Conservation (phyloP, 1,284 basidiomycete species). For the Mycena citricolor region DNA sequence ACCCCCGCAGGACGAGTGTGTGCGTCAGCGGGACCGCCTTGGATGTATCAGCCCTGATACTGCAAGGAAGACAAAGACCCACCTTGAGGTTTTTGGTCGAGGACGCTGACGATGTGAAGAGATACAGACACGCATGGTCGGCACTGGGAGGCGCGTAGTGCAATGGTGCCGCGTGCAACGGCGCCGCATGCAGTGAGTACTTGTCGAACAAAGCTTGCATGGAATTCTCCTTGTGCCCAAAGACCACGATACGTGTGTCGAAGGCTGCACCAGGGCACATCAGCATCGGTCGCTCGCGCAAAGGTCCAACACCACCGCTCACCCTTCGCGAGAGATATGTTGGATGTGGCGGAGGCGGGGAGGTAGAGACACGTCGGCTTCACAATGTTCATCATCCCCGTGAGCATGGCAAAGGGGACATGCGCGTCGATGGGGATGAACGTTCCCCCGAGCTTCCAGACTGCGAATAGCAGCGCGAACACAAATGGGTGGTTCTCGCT, state of each 20-base stretch:
- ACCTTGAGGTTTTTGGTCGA: constrained; percentile 9
- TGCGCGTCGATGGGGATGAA: constrained; percentile 35
- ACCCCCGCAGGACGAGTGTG: constrained; percentile 27
- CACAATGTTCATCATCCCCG: constrained; percentile 34
- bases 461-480: constrained; percentile 33
- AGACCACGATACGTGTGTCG: neutral
- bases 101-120: constrained; percentile 37
- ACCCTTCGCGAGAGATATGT: constrained; percentile 25
- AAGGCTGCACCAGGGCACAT: neutral
- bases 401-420: constrained; percentile 32
- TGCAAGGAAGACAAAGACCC: neutral
- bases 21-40: constrained; percentile 36
- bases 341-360: constrained; percentile 26
- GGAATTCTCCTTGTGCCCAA: constrained; percentile 4
- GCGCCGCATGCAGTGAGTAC: neutral
- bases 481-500: constrained; percentile 37
- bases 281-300: neutral
- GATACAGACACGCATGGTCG: constrained; percentile 28
- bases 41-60: constrained; percentile 27
- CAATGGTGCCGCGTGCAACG: no score
- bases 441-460: constrained; percentile 35
- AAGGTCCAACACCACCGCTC: neutral
- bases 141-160: constrained; percentile 21
- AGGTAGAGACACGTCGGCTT: constrained; percentile 29
- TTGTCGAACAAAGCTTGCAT: constrained; percentile 7